Evolutionary conservation across 495 filamentous ascomycete genomes (phyloP), one percentile per base, ranked within the genome.

Genomic region (Daldinia vernicosa): DNA sequence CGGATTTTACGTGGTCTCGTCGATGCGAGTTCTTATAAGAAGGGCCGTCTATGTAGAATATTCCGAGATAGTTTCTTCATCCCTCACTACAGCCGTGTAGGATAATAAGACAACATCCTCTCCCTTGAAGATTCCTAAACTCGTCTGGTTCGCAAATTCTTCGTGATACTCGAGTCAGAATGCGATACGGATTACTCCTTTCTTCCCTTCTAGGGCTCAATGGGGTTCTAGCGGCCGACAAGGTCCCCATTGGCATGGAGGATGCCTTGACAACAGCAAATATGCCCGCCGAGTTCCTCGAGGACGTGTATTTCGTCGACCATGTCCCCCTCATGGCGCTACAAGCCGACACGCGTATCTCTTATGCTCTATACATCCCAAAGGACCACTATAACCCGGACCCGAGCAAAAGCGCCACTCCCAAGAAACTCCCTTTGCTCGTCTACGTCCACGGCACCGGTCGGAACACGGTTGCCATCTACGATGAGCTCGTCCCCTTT

Each of bases 191-290:
- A 50, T 58, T 63, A 57, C n/a, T 62, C 3, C 50, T 68, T 11
- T 27, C 66, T 6, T 68, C 58, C 12, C 37, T 68, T 3, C 27
- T 62, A 17, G 59, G 66, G 24, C n/a, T 67, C 26, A 33, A 54
- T 7, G 56, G 82, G 19, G 53, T 35, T 35, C 26, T 15, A 53
- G 50, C 50, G n/a, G 39, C 39, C 9, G 9, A 1, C 15, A 40
- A 17, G 24, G 85, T 73, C 51, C 79, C 80, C 27, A 81, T 81
- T 47, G 87, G 71, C 53, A 76, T 83, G 74, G 84, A 85, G 12
- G 81, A 77, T 19, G 80, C 78, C 66, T 78, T 83, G 22, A 75
- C 65, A 43, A 75, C 74, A 28, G 74, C 71, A 12, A 57, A 67
- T 30, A 45, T 72, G 4, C 69, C 73, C 5, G 45, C 35, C 1